phyloP scores from a whole-genome alignment of 2,329 filamentous ascomycete species.

The Cylindrodendrum hubeiense region DNA sequence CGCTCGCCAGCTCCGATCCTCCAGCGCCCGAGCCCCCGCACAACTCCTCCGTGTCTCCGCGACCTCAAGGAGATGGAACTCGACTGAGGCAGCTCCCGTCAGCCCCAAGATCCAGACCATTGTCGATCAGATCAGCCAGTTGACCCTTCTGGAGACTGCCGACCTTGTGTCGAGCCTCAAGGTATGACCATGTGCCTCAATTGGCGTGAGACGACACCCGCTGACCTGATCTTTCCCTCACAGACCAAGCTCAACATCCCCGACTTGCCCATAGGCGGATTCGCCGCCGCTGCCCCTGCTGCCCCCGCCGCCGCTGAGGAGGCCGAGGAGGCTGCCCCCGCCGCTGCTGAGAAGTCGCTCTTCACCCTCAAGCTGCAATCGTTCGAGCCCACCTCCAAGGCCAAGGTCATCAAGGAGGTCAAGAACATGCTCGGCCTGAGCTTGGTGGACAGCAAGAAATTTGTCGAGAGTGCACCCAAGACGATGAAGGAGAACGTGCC shows the following conservation, averaged over 20 bases:
- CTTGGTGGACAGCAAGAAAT: constrained; percentile 99
- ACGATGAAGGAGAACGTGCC: constrained; percentile 98
- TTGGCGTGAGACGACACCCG: constrained; percentile 21
- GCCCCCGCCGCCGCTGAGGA: constrained; percentile 78
- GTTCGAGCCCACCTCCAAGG: constrained; percentile 90
- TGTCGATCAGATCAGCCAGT: constrained; percentile 98
- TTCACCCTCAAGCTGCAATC: constrained; percentile 96
- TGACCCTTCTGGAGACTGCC: constrained; percentile 97
- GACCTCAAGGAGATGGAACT: constrained; percentile 84
- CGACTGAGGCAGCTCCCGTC: constrained; percentile 76
- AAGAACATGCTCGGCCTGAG: constrained; percentile 95
- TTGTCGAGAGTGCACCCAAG: constrained; percentile 98
- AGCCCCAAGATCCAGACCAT: constrained; percentile 96
- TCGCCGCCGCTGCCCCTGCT: constrained; percentile 77
- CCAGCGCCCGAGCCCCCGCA: constrained; percentile 61
- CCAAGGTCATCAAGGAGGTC: constrained; percentile 99
- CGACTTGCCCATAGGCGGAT: constrained; percentile 94
- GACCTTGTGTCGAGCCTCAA: constrained; percentile 96
- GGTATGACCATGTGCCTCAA: constrained; percentile 65
- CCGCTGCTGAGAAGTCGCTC: constrained; percentile 93
- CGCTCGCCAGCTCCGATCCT: constrained; percentile 70
- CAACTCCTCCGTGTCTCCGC: constrained; percentile 59
- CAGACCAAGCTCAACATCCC: constrained; percentile 97
- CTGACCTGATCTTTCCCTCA: constrained; percentile 30
- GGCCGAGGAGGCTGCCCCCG: constrained; percentile 88